Conservation (phyloP, 768 basidiomycete genomes). For the Pluteus cervinus region DNA sequence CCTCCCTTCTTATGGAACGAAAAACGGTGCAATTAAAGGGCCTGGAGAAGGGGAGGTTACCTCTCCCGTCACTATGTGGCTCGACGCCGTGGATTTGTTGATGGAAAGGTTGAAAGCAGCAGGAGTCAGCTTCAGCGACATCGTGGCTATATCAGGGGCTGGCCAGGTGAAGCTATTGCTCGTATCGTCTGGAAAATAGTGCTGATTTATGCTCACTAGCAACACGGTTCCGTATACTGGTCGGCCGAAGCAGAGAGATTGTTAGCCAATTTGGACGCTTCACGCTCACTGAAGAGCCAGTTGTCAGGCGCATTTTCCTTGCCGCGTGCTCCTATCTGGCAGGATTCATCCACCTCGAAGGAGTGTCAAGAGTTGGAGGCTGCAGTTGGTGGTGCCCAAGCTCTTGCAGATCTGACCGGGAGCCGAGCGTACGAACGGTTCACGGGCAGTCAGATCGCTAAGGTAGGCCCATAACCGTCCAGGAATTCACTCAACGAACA, state of each 20-base stretch:
- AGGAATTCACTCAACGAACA: slow-evolving; percentile 4
- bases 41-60: slow-evolving; percentile 69
- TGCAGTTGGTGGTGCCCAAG: slow-evolving; percentile 63
- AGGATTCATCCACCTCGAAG: slow-evolving; percentile 77
- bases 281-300: slow-evolving; percentile 48
- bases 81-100: slow-evolving; percentile 80
- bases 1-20: slow-evolving; percentile 60
- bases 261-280: slow-evolving; percentile 48
- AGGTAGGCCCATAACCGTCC: slow-evolving; percentile 34
- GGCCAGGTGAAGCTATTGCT: slow-evolving; percentile 54
- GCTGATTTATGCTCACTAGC: slow-evolving; percentile 32
- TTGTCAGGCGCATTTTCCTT: slow-evolving; percentile 66
- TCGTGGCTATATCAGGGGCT: slow-evolving; percentile 68
- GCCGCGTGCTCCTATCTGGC: slow-evolving; percentile 77
- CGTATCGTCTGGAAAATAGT: not conserved
- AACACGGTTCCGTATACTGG: slow-evolving; percentile 90
- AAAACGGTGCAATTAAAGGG: slow-evolving; percentile 59
- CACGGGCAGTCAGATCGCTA: slow-evolving; percentile 79
- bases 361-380: slow-evolving; percentile 70
- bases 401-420: slow-evolving; percentile 70
- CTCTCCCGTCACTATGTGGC: slow-evolving; percentile 77
- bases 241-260: slow-evolving; percentile 44
- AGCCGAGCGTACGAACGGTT: slow-evolving; percentile 86
- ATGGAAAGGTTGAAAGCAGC: slow-evolving; percentile 53
- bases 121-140: slow-evolving; percentile 51